Evolutionary conservation across 139 green algal species (phyloP).

Genomic region (Coelastrella sp.): DNA sequence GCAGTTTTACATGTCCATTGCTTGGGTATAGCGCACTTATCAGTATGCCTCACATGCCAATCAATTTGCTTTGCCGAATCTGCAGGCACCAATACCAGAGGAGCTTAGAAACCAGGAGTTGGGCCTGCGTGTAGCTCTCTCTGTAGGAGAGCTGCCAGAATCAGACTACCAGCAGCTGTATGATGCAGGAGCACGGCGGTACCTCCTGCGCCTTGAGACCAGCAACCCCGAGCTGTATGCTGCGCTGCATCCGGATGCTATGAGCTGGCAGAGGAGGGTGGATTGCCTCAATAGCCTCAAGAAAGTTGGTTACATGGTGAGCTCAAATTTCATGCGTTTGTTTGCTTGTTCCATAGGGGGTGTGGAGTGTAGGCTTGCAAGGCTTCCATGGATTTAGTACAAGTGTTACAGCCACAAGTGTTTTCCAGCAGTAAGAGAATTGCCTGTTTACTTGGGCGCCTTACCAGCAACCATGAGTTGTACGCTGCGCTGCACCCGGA

Average conservation of each 20-base stretch:
- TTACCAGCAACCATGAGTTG: slow-evolving; percentile 75
- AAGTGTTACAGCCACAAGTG: too few relatives aligned
- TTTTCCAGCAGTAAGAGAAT: too few relatives aligned
- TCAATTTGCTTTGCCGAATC: too few relatives aligned
- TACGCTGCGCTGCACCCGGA: slow-evolving; percentile 71
- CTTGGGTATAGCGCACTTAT: too few relatives aligned
- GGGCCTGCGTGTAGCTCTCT: slow-evolving; percentile 72
- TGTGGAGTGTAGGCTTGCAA: too few relatives aligned
- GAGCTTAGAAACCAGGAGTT: slow-evolving; percentile 45
- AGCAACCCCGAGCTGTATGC: slow-evolving; percentile 76
- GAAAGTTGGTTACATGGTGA: slow-evolving; percentile 65
- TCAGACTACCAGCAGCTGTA: slow-evolving; percentile 53
- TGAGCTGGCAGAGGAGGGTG: slow-evolving; percentile 67
- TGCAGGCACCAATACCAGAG: not conserved
- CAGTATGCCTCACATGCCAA: too few relatives aligned
- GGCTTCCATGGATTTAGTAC: too few relatives aligned
- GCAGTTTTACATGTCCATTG: too few relatives aligned
- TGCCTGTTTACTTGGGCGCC: slow-evolving; percentile 40
- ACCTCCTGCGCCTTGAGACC: slow-evolving; percentile 80
- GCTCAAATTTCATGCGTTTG: not conserved
- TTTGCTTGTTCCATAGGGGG: not conserved
- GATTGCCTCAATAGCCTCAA: slow-evolving; percentile 63
- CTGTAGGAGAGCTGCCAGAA: slow-evolving; percentile 67
- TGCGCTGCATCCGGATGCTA: slow-evolving; percentile 64
- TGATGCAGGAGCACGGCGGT: slow-evolving; percentile 62